phyloP scores from a whole-genome alignment of 495 filamentous ascomycete genomes.

The Penicillium robsamsonii region DNA sequence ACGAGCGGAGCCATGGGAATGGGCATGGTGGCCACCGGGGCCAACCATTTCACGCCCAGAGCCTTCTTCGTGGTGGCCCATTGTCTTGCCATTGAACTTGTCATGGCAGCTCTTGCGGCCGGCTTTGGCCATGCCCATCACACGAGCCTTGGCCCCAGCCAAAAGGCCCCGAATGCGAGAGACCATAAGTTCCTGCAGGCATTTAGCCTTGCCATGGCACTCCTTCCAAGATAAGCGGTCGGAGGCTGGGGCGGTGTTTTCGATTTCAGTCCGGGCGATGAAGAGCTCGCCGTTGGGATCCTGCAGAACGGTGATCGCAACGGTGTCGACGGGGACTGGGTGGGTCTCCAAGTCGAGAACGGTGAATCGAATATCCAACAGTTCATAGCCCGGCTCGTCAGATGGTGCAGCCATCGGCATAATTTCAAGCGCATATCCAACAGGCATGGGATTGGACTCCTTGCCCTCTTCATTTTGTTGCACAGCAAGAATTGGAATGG shows the following conservation, averaged over 20 bases:
- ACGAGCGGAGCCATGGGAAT: conserved; percentile 19
- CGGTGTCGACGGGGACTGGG: conserved; percentile 49
- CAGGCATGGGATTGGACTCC: conserved; percentile 33
- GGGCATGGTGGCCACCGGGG: conserved; percentile 12
- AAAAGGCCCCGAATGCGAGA: conserved; percentile 40
- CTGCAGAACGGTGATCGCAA: conserved; percentile 45
- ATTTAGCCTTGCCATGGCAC: conserved; percentile 41
- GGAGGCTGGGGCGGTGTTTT: conserved; percentile 34
- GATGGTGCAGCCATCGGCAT: conserved; percentile 32
- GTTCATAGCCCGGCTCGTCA: conserved; percentile 31
- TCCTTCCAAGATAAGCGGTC: conserved; percentile 40
- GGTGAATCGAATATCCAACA: conserved; percentile 44
- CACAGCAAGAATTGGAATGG: conserved; percentile 34
- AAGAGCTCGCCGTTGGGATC: conserved; percentile 35
- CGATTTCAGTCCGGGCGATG: conserved; percentile 38
- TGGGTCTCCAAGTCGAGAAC: conserved; percentile 50
- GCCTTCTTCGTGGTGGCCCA: conserved; percentile 15
- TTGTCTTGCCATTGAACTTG: conserved; percentile 21
- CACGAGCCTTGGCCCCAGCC: conserved; percentile 39
- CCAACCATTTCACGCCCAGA: conserved; percentile 15
- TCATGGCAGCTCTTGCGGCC: conserved; percentile 35
- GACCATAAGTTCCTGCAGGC: conserved; percentile 39
- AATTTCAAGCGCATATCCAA: conserved; percentile 47
- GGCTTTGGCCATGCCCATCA: conserved; percentile 33
- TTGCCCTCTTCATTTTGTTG: conserved; percentile 39